These are phyloP conservation scores for Fusarium torreyae DNA, from an alignment of 2,329 filamentous ascomycete species.

Conservation along the genomic window DNA sequence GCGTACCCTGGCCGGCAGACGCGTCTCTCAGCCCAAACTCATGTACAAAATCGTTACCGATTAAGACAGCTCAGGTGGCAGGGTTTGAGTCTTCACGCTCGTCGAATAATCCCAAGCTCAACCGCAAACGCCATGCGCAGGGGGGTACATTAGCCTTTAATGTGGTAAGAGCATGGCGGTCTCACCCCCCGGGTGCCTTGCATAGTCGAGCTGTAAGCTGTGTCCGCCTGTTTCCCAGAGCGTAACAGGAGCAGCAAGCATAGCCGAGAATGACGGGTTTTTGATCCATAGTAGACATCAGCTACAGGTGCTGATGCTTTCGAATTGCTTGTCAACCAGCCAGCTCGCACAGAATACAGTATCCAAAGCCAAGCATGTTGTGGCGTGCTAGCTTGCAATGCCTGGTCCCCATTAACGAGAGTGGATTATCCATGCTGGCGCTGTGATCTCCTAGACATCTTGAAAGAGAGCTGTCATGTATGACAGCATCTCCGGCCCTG, in stretches of 20 bases:
- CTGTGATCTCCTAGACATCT: constrained; percentile 35
- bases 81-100: constrained; percentile 17
- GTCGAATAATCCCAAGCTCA: constrained; percentile 17
- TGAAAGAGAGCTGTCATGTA: constrained; percentile 41
- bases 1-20: constrained; percentile 20
- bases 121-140: constrained; percentile 24
- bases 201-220: constrained; percentile 25
- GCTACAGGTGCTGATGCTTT: constrained; percentile 28
- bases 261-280: constrained; percentile 45
- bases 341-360: constrained; percentile 40
- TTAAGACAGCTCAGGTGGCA: constrained; percentile 23
- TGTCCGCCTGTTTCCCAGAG: constrained; percentile 28
- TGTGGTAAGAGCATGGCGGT: constrained; percentile 43
- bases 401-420: constrained; percentile 45
- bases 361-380: constrained; percentile 38
- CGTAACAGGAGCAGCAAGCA: constrained; percentile 44
- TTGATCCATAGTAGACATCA: constrained; percentile 33
- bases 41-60: constrained; percentile 24
- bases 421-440: constrained; percentile 21
- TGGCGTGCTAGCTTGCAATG: constrained; percentile 31
- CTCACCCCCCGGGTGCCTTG: constrained; percentile 44
- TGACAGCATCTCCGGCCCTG: constrained; percentile 31
- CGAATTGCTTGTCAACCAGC: constrained; percentile 23
- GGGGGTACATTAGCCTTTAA: constrained; percentile 35
- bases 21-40: constrained; percentile 28